Conservation (phyloP, 2,329 filamentous ascomycete genomes). For the Epichloe sp. region DNA sequence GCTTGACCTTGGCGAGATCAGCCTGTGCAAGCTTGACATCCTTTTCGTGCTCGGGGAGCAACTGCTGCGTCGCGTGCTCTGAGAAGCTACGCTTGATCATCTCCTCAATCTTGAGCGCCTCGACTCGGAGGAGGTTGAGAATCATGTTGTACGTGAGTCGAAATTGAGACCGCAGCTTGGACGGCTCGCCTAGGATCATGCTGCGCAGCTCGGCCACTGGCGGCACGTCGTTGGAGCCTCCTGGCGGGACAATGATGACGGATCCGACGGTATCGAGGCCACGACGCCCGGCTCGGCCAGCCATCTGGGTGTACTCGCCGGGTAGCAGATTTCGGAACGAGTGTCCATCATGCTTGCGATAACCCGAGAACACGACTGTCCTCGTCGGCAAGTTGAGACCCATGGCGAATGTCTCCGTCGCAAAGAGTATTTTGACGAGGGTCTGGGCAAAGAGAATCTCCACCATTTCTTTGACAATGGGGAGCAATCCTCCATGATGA, state of each 20-base stretch:
- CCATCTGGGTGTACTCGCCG: conserved; percentile 98
- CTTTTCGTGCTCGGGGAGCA: conserved; percentile 91
- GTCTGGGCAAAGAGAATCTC: conserved; percentile 94
- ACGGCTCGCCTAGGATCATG: conserved; percentile 94
- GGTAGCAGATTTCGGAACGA: conserved; percentile 82
- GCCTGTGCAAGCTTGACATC: conserved; percentile 85
- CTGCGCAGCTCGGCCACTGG: conserved; percentile 70
- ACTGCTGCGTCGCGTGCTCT: conserved; percentile 89
- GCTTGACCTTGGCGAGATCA: conserved; percentile 78
- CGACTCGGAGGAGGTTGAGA: conserved; percentile 82
- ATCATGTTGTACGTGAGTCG: conserved; percentile 99
- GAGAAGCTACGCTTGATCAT: conserved; percentile 99
- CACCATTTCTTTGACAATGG: conserved; percentile 95
- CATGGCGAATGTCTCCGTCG: conserved; percentile 98
- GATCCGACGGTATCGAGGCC: conserved; percentile 86
- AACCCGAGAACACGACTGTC: conserved; percentile 95
- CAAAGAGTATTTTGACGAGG: conserved; percentile 91
- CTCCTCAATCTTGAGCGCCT: conserved; percentile 95
- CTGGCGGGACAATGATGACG: conserved; percentile 83
- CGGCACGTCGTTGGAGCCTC: conserved; percentile 70
- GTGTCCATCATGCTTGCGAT: conserved; percentile 90
- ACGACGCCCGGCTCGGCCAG: conserved; percentile 82
- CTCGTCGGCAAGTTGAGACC: conserved; percentile 89
- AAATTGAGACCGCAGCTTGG: conserved; percentile 91
- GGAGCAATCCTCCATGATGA: conserved; percentile 85